Evolutionary conservation across 2,329 filamentous ascomycete species (phyloP), one percentile per base, ranked within the genome.

Genomic region (Fusarium hostae): DNA sequence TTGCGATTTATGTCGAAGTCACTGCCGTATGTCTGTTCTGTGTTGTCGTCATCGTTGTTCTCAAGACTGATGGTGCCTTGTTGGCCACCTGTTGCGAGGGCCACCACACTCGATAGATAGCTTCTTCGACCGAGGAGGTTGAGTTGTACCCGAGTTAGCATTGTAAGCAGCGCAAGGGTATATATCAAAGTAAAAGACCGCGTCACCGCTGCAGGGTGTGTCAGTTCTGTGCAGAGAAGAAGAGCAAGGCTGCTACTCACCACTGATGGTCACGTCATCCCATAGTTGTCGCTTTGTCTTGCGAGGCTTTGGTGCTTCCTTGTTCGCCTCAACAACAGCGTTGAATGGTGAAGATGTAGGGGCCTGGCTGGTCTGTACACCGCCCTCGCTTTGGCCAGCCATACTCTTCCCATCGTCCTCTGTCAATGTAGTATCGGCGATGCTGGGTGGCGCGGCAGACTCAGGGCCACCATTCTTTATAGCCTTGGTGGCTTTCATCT

Each of bases 191-290:
- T 97, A 78, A 97, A 95, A 1, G 95, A 90, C 79, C 96, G 88
- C 13, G 96, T 96, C 76, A 98, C 92, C 12, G 96, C 95, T 96
- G 74, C 59, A 66, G 39, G 61, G 24, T 50, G 9, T 54, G 59
- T 76, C 30, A 76, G 66, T 41, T 60, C 11, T 35, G 51, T 32
- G 50, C 26, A 41, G 16, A 32, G 30, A 40, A 15, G 40, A 26
- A 32, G 24, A 41, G 26, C 13, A 18, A 12, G n/a, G 32, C 24
- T 50, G 24, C 26, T 15, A 85, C 92, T 79, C 83, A 97, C 94
- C 95, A 83, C 92, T 94, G 75, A 98, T 97, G 78, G 97, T 98
- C 81, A 99, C 88, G 79, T 99, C 95, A 80, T 97, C 95, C 96
- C 96, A 99, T 47, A 99, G 86, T 83, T 98, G 95, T 54, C 93